Base-by-base conservation (phyloP, 192 early-diverging fungal genomes). In the Oehlia diaphana region DNA sequence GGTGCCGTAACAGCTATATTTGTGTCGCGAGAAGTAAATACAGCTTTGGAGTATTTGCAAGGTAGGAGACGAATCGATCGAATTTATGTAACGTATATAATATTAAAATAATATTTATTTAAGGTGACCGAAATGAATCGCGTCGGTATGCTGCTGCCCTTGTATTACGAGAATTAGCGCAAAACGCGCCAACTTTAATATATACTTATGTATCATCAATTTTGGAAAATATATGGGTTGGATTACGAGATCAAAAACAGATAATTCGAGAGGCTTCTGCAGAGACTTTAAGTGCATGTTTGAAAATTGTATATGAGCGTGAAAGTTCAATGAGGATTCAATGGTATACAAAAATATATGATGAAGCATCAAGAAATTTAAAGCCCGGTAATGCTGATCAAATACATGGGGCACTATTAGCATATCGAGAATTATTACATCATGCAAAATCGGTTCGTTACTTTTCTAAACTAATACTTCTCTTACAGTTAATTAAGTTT, bases 351-450 rank as follows among this genome's bases (percentile, higher is more conserved):
- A 92, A 90, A 63, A 92, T 97, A 53, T 92, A 90, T 80, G 95
- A 97, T 42, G 96, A 98, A 64, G 93, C 92, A 16, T 90, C 92
- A 72, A 88, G 89, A 49, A 92, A 92, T 10, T 84, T 97, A 72
- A 87, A 89, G 49, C 79, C 88, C n/a, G 88, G 86, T 33, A 93
- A 83, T 62, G 86, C 92, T 6, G 96, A 97, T 74, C 88, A 91
- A 19, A 90, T 92, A n/a, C 97, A 98, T 82, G 96, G 95, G 2
- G 90, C 92, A 44, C 85, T 98, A 26, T 85, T 99, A 63, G 93
- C 92, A 1, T 90, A 92, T 80, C 89, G 92, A 47, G 95, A 94
- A 77, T 83, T 99, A 50, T 83, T 98, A 21, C 83, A 86, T 63
- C 93, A 95, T 79, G 91, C 95, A 62, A 93, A 92, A 70, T 92